These are phyloP conservation scores for Scleromitrula shiraiana DNA, from an alignment of 2,329 filamentous ascomycete genomes.

Conservation along the genomic window DNA sequence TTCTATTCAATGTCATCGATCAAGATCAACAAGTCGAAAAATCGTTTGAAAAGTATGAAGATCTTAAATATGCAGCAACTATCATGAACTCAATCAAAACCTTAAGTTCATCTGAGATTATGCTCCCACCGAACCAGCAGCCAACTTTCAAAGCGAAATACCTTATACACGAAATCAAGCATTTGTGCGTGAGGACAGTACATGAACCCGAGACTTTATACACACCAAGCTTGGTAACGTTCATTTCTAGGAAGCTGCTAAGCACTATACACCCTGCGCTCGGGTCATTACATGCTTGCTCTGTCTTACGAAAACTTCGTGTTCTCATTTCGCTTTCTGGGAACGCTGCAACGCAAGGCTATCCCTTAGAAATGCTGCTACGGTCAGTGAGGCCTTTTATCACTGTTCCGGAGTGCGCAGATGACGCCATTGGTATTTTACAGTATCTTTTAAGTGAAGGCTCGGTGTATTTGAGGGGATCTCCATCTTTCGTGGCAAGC, in stretches of 20 bases:
- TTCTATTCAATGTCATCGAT: conserved; percentile 69
- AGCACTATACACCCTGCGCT: conserved; percentile 75
- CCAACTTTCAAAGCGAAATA: conserved; percentile 77
- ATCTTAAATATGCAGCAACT: conserved; percentile 51
- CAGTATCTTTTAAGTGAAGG: conserved; percentile 75
- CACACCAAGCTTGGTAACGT: conserved; percentile 66
- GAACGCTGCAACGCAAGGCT: conserved; percentile 61
- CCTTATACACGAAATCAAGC: conserved; percentile 65
- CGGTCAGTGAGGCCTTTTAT: conserved; percentile 73
- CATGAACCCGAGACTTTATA: conserved; percentile 60
- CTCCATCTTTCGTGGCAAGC: conserved; percentile 72
- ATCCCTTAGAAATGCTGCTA: conserved; percentile 84
- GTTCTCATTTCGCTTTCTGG: conserved; percentile 75
- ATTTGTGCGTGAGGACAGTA: conserved; percentile 66
- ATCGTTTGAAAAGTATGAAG: conserved; percentile 55
- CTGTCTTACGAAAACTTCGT: conserved; percentile 77
- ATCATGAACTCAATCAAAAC: conserved; percentile 62
- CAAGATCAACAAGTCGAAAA: conserved; percentile 49
- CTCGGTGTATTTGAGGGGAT: conserved; percentile 50
- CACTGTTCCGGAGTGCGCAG: conserved; percentile 76
- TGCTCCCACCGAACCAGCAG: conserved; percentile 72
- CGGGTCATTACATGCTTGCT: conserved; percentile 79
- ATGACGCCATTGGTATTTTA: conserved; percentile 80
- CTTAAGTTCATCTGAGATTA: conserved; percentile 56
- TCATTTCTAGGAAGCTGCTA: conserved; percentile 68